Conservation (phyloP, 176 grass and related monocot species). For the Avena eriantha region DNA sequence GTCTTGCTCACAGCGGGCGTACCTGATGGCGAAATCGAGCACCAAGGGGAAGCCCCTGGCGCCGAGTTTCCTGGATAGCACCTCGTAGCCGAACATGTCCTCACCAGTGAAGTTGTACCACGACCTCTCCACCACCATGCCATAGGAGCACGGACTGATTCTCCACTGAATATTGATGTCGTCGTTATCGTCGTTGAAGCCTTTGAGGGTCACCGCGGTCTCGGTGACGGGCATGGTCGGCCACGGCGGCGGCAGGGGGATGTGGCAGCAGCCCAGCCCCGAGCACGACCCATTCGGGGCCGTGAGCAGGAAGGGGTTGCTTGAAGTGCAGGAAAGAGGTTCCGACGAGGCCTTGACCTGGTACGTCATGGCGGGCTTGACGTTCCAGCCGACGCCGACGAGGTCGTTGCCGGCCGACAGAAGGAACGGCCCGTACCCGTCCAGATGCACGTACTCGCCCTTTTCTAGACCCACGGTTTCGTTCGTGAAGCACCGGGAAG, state of each 20-base stretch:
- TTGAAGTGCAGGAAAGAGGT: neutral
- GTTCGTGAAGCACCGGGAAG: neutral
- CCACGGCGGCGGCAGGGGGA: neutral
- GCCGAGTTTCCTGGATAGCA: neutral
- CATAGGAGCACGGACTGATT: neutral
- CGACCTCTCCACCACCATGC: neutral
- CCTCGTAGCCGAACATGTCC: neutral
- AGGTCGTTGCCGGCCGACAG: neutral
- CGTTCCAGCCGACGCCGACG: neutral
- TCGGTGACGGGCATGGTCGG: neutral
- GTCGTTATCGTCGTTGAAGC: no score
- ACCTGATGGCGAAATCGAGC: neutral
- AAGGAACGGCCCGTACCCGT: neutral
- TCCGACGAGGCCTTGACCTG: neutral
- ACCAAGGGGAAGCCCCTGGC: neutral
- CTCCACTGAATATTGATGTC: neutral
- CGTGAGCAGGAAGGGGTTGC: rapidly evolving
- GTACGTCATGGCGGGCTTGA: neutral
- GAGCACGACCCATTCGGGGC: neutral
- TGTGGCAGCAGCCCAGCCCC: neutral
- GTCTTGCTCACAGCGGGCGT: neutral
- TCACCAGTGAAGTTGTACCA: neutral
- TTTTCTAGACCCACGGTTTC: neutral
- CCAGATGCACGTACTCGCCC: neutral
- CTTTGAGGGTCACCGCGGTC: neutral